A percentile compares a stretch with the other conserved stretches of the same genome.
Conservation (phyloP, 257 asterid genomes). For the Cinchona pubescens region DNA sequence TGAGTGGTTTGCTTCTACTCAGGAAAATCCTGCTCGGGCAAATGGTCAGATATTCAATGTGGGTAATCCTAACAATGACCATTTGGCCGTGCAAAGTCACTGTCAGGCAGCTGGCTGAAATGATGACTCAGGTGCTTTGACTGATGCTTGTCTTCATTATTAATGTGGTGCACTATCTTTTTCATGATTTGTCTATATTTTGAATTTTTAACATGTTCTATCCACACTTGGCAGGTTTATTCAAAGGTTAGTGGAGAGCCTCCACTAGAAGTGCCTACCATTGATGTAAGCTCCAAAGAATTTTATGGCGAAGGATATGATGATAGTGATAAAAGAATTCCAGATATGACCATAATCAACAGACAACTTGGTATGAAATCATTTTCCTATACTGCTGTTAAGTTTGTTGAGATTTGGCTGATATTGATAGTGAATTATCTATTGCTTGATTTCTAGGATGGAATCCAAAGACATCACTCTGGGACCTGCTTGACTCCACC, state of each 20-base stretch:
- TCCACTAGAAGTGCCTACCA: constrained; percentile 59
- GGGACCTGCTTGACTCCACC: constrained; percentile 72
- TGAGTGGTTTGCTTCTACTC: constrained; percentile 26
- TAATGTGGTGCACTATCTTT: constrained; percentile 9
- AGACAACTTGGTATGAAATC: constrained; percentile 67
- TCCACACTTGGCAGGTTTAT: constrained; percentile 50
- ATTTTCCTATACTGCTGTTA: not conserved
- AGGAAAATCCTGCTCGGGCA: constrained; percentile 95
- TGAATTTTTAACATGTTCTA: not conserved
- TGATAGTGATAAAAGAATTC: constrained; percentile 94
- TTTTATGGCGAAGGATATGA: constrained; percentile 96
- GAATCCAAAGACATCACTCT: constrained; percentile 67
- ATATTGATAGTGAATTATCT: not conserved
- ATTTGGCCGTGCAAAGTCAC: too few species aligned
- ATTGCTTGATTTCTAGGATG: constrained; percentile 39
- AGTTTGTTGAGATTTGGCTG: not conserved
- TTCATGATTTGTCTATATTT: not conserved
- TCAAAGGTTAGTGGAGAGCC: constrained; percentile 81
- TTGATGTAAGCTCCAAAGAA: constrained; percentile 85
- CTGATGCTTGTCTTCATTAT: not conserved
- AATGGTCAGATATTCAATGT: constrained; percentile 89
- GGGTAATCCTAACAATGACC: constrained; percentile 93
- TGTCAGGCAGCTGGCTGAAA: constrained; percentile 93
- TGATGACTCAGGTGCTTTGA: constrained; percentile 82
- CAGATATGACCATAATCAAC: constrained; percentile 94